phyloP scores from a whole-genome alignment of 2,329 filamentous ascomycete genomes.

The Paecilomyces sp. region DNA sequence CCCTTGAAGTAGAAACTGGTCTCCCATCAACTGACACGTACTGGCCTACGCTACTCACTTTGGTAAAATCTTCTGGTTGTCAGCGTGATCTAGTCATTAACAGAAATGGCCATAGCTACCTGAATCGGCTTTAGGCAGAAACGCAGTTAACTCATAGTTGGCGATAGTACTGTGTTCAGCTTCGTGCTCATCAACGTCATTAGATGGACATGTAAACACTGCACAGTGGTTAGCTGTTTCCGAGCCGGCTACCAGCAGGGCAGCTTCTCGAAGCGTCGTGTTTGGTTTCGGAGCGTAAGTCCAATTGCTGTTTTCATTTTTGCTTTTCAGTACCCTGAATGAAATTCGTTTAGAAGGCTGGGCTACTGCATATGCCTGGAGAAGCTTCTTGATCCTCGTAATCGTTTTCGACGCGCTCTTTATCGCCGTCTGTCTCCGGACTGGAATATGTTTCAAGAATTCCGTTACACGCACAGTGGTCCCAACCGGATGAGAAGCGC shows the following conservation, averaged over 20 bases:
- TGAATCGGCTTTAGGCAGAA: conserved; percentile 42
- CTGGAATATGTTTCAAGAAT: conserved; percentile 53
- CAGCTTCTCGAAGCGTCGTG: conserved; percentile 45
- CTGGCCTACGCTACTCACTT: conserved; percentile 30
- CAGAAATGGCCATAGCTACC: conserved; percentile 14
- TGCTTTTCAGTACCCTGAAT: conserved; percentile 49
- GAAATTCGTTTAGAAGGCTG: conserved; percentile 50
- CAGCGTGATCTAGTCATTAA: conserved; percentile 5
- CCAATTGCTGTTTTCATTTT: conserved; percentile 56
- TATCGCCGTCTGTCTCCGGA: conserved; percentile 49
- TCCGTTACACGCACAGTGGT: conserved; percentile 52
- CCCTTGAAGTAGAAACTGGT: conserved; percentile 44
- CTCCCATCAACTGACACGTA: conserved; percentile 53
- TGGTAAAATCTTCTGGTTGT: conserved; percentile 27
- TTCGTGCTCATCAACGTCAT: conserved; percentile 10
- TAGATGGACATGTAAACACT: conserved; percentile 20
- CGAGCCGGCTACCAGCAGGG: conserved; percentile 49
- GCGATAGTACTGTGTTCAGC: not conserved
- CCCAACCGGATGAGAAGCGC: conserved; percentile 50
- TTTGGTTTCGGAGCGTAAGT: conserved; percentile 49
- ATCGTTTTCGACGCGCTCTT: conserved; percentile 46
- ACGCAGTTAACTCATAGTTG: conserved; percentile 36
- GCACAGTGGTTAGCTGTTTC: conserved; percentile 47
- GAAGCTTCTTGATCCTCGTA: conserved; percentile 43
- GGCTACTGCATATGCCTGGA: conserved; percentile 55